phyloP scores from a whole-genome alignment of 2,329 filamentous ascomycete species.

The Penicillium digitatum region DNA sequence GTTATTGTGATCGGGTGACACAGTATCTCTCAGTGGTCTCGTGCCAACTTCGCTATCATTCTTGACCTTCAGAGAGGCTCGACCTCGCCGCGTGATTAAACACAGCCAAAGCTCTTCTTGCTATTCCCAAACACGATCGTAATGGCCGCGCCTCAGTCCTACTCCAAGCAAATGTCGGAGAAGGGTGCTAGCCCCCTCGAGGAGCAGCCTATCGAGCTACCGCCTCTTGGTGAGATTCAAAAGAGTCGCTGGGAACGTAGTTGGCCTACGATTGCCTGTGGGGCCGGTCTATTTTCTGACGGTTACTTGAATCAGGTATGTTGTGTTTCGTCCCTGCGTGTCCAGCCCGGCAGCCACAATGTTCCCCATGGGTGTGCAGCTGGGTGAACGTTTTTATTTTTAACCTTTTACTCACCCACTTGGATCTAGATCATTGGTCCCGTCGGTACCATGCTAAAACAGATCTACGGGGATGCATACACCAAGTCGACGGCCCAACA shows the following conservation, averaged over 20 bases:
- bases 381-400: background rate
- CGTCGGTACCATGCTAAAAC: constrained; percentile 70
- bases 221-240: constrained; percentile 25
- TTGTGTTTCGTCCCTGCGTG: constrained; percentile 3
- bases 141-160: constrained; percentile 10
- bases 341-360: background rate
- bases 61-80: background rate
- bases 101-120: background rate
- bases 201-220: constrained; percentile 16
- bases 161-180: constrained; percentile 13
- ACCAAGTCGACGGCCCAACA: constrained; percentile 62
- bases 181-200: constrained; percentile 12
- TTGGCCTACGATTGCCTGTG: constrained; percentile 79
- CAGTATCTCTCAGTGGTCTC: background rate
- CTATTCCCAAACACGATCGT: constrained; percentile 4
- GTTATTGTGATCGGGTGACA: constrained; percentile 6
- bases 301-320: constrained; percentile 83
- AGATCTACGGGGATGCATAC: constrained; percentile 68
- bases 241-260: constrained; percentile 52
- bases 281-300: constrained; percentile 84
- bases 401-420: background rate
- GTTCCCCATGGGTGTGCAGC: background rate
- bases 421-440: constrained; percentile 68
- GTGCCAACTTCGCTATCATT: background rate
- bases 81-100: background rate